Percentiles rank a stretch among this genome's conserved stretches.
These are phyloP conservation scores for Alternaria dauci DNA, from an alignment of 2,329 filamentous ascomycete genomes.

Conservation along the genomic window DNA sequence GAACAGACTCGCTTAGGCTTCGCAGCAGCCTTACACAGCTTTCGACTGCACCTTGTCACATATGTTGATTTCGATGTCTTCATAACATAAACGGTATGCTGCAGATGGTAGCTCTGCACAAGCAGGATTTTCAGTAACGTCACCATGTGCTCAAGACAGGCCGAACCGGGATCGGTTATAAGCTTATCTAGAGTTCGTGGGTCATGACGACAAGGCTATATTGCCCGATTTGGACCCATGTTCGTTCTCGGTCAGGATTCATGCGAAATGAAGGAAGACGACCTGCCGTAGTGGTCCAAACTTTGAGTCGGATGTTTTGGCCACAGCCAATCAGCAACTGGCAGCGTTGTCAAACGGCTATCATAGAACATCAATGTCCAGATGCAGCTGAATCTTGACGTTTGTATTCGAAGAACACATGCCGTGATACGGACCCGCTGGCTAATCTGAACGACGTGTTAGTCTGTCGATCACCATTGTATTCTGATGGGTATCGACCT, in stretches of 20 bases:
- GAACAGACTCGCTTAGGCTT: neutral
- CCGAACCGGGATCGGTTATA: slow-evolving; percentile 1
- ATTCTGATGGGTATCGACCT: neutral
- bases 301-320: neutral
- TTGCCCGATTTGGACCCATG: slow-evolving; percentile 3
- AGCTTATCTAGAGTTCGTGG: neutral
- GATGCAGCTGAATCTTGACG: neutral
- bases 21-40: neutral
- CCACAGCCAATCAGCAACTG: neutral
- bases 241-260: neutral
- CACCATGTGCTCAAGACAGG: slow-evolving; percentile 6
- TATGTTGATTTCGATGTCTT: neutral
- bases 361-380: neutral
- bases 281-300: neutral
- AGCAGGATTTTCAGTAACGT: slow-evolving; percentile 9
- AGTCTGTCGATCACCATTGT: neutral
- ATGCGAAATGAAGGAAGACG: neutral
- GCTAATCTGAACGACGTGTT: neutral
- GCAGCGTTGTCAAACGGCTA: neutral
- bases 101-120: neutral
- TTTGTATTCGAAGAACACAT: neutral
- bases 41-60: neutral
- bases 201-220: slow-evolving; percentile 3
- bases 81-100: neutral
- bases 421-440: neutral